Conservation (phyloP, 2,329 filamentous ascomycete species). For the Stagonosporopsis chrysanthemi region DNA sequence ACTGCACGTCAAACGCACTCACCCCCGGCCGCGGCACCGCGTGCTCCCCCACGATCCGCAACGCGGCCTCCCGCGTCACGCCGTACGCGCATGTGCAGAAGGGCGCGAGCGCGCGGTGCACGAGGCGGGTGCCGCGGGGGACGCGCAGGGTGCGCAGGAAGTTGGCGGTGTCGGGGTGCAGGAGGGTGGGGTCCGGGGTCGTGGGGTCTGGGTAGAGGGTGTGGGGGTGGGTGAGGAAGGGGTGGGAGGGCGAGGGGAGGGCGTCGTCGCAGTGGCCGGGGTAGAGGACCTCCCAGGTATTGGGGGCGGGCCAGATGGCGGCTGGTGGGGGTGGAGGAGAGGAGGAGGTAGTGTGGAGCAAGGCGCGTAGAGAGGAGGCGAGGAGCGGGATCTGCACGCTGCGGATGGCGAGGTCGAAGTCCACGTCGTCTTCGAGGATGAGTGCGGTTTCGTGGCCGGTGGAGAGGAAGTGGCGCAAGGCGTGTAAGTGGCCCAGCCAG, state of each 20-base stretch:
- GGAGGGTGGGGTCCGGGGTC: not conserved
- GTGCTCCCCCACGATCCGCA: constrained; percentile 37
- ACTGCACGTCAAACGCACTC: constrained; percentile 48
- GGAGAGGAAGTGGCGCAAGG: constrained; percentile 14
- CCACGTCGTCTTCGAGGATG: constrained; percentile 41
- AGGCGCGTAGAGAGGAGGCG: not conserved
- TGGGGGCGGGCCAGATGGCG: not conserved
- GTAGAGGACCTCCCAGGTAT: constrained; percentile 49
- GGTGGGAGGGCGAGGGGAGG: constrained; percentile 27
- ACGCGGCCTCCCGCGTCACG: constrained; percentile 44
- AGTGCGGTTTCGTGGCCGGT: constrained; percentile 35
- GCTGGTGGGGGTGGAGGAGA: not conserved
- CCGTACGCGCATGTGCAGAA: constrained; percentile 54
- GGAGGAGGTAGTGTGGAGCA: not conserved
- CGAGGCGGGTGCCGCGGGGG: constrained; percentile 32
- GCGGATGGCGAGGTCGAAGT: constrained; percentile 33
- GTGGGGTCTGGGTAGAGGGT: not conserved
- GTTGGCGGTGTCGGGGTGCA: not conserved
- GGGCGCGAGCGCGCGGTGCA: constrained; percentile 46
- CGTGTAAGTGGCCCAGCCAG: constrained; percentile 1
- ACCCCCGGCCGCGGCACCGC: constrained; percentile 23
- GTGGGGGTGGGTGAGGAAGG: not conserved
- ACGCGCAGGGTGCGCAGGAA: not conserved
- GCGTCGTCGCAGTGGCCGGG: constrained; percentile 53
- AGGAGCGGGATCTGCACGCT: constrained; percentile 31